Conservation (phyloP, 2,329 filamentous ascomycete species). For the Colletotrichum melonis region DNA sequence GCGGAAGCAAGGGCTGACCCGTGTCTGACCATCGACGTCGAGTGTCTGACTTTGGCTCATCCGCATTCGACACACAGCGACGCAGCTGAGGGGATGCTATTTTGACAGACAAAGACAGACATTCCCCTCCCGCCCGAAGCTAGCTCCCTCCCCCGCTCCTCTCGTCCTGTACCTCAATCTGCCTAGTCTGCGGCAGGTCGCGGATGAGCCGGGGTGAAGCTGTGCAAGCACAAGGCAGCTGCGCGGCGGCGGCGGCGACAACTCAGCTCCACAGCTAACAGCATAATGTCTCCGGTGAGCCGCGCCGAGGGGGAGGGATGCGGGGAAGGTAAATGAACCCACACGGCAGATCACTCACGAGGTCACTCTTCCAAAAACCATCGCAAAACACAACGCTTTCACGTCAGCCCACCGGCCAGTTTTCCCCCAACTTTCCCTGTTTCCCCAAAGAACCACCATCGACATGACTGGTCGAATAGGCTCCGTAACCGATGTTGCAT, state of each 20-base stretch:
- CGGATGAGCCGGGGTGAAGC: neutral
- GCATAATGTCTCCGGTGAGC: constrained; percentile 3
- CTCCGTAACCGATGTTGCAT: constrained; percentile 16
- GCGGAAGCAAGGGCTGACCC: constrained; percentile 9
- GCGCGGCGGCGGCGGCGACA: neutral
- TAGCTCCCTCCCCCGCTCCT: neutral
- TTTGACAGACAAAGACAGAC: neutral
- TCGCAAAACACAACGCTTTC: neutral
- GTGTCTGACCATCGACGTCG: constrained; percentile 1
- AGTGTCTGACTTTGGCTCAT: neutral
- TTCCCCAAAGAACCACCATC: neutral
- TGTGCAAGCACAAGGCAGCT: neutral
- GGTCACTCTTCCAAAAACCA: neutral
- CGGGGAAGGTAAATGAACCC: constrained; percentile 4
- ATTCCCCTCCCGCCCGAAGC: constrained; percentile 4
- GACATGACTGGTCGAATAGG: neutral
- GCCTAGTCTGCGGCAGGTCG: neutral
- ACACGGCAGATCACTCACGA: constrained; percentile 6
- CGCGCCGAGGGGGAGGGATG: constrained; percentile 9
- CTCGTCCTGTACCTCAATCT: no score
- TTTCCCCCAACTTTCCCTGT: no score
- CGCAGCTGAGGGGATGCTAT: neutral
- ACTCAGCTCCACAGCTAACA: neutral
- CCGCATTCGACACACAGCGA: constrained; percentile 1
- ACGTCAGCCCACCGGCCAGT: neutral